Evolutionary conservation across 148 eudicot genomes (phyloP).

Genomic region (Chenopodium berlandieri): DNA sequence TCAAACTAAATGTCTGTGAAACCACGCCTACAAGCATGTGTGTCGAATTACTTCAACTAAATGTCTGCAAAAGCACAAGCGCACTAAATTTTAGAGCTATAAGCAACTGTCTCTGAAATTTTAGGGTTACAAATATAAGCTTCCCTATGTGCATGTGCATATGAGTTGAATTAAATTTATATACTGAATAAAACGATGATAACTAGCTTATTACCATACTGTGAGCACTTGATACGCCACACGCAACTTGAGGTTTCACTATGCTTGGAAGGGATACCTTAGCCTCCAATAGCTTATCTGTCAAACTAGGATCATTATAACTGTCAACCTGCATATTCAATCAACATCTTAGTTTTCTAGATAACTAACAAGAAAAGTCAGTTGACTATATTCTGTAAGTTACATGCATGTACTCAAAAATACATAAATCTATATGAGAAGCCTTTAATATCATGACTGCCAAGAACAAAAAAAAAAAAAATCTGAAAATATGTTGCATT

Average conservation of each 20-base stretch:
- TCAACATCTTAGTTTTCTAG: neutral
- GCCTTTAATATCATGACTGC: neutral
- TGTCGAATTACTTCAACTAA: no score
- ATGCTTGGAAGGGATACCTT: slow-evolving; percentile 68
- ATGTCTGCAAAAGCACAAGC: no score
- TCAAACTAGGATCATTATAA: slow-evolving; percentile 58
- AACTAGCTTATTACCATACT: slow-evolving; percentile 61
- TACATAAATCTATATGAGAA: neutral
- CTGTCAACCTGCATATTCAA: slow-evolving; percentile 66
- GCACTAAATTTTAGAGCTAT: no score
- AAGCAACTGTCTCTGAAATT: no score
- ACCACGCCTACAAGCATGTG: no score
- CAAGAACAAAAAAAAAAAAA: neutral
- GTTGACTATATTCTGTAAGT: neutral
- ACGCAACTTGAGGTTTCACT: slow-evolving; percentile 98
- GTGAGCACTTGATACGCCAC: slow-evolving; percentile 94
- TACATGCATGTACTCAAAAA: neutral
- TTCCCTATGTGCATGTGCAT: no score
- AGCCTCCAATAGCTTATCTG: slow-evolving; percentile 51
- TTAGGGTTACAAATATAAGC: neutral
- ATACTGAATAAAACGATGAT: neutral
- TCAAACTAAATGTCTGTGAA: no score
- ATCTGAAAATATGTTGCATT: neutral
- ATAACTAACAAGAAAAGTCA: slow-evolving; percentile 1
- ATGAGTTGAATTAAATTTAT: neutral